Evolutionary conservation across 2,329 filamentous ascomycete species (phyloP).

Genomic region (Fusarium verticillioides): DNA sequence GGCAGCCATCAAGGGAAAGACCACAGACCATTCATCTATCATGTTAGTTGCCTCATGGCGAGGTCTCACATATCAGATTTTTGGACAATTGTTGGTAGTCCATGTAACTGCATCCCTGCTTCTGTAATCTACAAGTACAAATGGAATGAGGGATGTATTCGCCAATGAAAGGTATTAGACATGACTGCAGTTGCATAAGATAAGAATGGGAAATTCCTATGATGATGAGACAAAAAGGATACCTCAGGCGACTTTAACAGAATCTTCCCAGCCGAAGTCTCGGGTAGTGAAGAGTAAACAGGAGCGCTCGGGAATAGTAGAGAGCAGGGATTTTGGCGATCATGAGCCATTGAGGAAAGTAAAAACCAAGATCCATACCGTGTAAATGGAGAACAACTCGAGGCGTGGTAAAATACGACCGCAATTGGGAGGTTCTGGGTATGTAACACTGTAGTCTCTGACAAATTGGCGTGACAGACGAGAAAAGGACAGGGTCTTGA

Average conservation of each 20-base stretch:
- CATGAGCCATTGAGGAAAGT: not conserved
- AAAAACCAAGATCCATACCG: not conserved
- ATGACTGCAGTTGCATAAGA: not conserved
- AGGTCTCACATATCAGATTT: not conserved
- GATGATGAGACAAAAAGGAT: no score
- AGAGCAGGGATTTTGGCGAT: not conserved
- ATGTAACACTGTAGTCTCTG: not conserved
- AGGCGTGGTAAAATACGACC: not conserved
- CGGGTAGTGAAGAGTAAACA: no score
- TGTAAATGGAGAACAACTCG: not conserved
- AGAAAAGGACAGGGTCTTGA: not conserved
- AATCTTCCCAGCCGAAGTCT: not conserved
- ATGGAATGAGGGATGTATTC: not conserved
- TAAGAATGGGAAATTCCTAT: no score
- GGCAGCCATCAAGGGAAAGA: not conserved
- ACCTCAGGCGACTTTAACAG: not conserved
- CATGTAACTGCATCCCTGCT: not conserved
- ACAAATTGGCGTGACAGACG: not conserved
- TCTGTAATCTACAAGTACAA: no score
- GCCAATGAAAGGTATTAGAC: not conserved
- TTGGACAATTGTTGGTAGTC: not conserved
- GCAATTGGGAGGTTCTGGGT: not conserved
- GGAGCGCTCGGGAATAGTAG: not conserved
- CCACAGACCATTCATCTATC: not conserved
- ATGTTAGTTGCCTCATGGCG: not conserved